Evolutionary conservation across 2,329 filamentous ascomycete genomes (phyloP).

Genomic region (Macroventuria anomochaeta): DNA sequence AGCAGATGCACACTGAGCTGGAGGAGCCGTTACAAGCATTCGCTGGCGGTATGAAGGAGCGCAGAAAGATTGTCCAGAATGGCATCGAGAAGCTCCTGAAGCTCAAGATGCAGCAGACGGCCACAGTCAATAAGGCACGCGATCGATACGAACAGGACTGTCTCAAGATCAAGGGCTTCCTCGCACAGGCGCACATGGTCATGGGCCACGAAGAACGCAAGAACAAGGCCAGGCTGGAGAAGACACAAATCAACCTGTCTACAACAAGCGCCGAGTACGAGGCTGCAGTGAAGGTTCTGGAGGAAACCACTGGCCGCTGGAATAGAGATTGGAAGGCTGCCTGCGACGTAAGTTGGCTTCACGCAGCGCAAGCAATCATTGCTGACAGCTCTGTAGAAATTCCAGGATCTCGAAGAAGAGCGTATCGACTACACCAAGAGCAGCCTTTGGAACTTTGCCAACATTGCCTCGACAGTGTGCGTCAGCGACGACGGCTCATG

Average conservation of each 20-base stretch:
- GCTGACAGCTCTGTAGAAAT: slow-evolving; percentile 68
- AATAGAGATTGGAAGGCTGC: slow-evolving; percentile 98
- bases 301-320: slow-evolving; percentile 95
- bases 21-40: slow-evolving; percentile 94
- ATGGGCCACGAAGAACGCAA: slow-evolving; percentile 99
- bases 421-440: slow-evolving; percentile 96
- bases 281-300: slow-evolving; percentile 85
- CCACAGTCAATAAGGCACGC: slow-evolving; percentile 90
- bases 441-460: slow-evolving; percentile 97
- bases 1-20: slow-evolving; percentile 94
- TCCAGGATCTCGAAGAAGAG: slow-evolving; percentile 98
- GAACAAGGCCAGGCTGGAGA: slow-evolving; percentile 98
- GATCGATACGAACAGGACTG: slow-evolving; percentile 98
- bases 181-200: slow-evolving; percentile 99
- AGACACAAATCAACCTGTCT: slow-evolving; percentile 95
- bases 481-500: slow-evolving; percentile 93
- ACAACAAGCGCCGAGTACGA: slow-evolving; percentile 94
- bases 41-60: slow-evolving; percentile 92
- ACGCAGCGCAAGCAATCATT: no score
- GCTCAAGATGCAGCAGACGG: slow-evolving; percentile 89
- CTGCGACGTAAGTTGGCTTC: slow-evolving; percentile 66
- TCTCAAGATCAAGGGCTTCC: slow-evolving; percentile 96
- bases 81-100: slow-evolving; percentile 95
- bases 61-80: slow-evolving; percentile 92
- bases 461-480: slow-evolving; percentile 95